Conservation (phyloP, 2,329 filamentous ascomycete genomes). For the Sporothrix protearum region DNA sequence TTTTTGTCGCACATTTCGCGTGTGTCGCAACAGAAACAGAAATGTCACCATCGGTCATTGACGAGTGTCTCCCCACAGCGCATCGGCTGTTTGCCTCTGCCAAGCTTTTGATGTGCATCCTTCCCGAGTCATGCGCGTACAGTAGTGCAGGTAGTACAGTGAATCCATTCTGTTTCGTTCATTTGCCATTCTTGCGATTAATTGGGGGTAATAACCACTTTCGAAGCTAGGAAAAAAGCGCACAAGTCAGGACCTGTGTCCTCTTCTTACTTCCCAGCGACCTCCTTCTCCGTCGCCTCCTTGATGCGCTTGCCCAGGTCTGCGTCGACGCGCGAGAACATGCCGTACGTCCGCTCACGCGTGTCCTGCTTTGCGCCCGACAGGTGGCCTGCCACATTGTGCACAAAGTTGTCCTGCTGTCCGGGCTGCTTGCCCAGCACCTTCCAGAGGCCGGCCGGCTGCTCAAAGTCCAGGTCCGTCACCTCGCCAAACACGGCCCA, state of each 20-base stretch:
- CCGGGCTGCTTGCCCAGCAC: conserved; percentile 47
- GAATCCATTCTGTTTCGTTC: not conserved
- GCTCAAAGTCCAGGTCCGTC: conserved; percentile 49
- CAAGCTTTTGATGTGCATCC: not conserved
- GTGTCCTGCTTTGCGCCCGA: conserved; percentile 52
- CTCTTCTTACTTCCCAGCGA: not conserved
- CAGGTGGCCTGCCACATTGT: conserved; percentile 58
- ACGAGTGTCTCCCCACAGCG: not conserved
- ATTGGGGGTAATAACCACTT: not conserved
- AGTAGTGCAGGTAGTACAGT: conserved; percentile 1
- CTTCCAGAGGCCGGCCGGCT: conserved; percentile 48
- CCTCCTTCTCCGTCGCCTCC: conserved; percentile 50
- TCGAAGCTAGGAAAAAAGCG: no score
- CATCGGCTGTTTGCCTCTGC: not conserved
- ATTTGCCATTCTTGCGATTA: not conserved
- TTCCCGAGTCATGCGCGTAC: no score
- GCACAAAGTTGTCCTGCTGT: conserved; percentile 60
- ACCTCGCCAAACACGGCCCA: conserved; percentile 44
- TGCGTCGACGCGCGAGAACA: conserved; percentile 56
- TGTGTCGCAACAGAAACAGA: not conserved
- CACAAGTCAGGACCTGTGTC: no score
- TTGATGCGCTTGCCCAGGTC: conserved; percentile 52
- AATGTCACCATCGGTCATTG: not conserved
- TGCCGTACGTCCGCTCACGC: conserved; percentile 56
- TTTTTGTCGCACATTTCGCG: not conserved